Evolutionary conservation across 2,329 filamentous ascomycete genomes (phyloP), one percentile per base, ranked within the genome.

Genomic region (Aspergillus floridensis): DNA sequence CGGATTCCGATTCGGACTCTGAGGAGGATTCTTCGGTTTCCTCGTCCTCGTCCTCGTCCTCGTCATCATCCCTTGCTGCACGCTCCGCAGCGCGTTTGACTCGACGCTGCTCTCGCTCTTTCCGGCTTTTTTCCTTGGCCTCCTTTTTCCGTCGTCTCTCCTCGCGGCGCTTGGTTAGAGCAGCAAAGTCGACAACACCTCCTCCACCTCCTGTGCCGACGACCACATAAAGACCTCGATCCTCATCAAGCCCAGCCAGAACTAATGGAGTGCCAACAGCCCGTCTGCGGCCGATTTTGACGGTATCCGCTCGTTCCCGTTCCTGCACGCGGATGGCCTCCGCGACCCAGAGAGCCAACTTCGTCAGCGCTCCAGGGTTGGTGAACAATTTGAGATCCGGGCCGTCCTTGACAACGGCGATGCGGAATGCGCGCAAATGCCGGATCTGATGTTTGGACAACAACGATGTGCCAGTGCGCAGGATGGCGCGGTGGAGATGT

Each of bases 371-470:
- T 5, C 93, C 91, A 0, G 95, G 93, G 70, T 98, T 93, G 0
- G 89, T 92, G 77, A 99, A 99, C 11, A 98, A 83, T n/a, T 85
- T 79, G 0, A 96, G 89, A 68, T 98, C 95, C 0, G 93, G 92
- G 0, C 93, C 92, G 70, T 98, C 95, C 72, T 96, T 96, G 67
- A 99, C 92, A 4, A 98, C 90, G 35, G 91, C 96, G 83, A 99
- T 92, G 53, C 95, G 90, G 74, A 98, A 99, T 0, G 93, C 90
- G 51, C 92, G 87, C 16, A 99, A 81, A 73, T 97, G 92, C 41
- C 92, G 90, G 72, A 99, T 96, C 69, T 97, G 93, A 59, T 90
- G 89, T 78, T 99, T 99, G 65, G 92, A 91, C 60, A 99, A 90
- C 29, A 99, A 82, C 0, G 91, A 89, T 1, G 92, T 96, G 41